These are phyloP conservation scores for Solanum hybrid DNA, from an alignment of 305 asterid species.

Conservation along the genomic window DNA sequence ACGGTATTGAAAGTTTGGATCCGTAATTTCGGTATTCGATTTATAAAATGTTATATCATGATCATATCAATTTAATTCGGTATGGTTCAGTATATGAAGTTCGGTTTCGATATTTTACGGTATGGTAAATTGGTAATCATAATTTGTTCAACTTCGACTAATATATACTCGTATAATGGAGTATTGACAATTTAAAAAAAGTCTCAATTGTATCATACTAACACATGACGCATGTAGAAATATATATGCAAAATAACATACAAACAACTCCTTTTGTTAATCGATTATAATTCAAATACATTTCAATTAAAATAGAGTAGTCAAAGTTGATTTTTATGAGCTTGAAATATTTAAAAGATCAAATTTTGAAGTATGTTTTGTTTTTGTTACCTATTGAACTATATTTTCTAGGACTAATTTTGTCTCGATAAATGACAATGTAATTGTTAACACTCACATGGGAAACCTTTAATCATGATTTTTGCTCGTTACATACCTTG, in stretches of 20 bases:
- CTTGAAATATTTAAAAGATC: background rate
- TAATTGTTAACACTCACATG: background rate
- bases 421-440: background rate
- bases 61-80: background rate
- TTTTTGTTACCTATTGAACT: background rate
- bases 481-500: accelerated
- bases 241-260: too few relatives aligned
- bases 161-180: background rate
- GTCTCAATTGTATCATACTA: background rate
- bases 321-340: background rate
- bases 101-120: accelerated
- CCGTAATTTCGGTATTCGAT: background rate
- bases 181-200: too few relatives aligned
- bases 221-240: background rate
- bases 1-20: background rate
- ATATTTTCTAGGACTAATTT: background rate
- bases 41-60: background rate
- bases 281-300: too few relatives aligned
- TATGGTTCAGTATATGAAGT: too few relatives aligned
- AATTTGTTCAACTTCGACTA: too few relatives aligned
- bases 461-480: too few relatives aligned
- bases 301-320: background rate
- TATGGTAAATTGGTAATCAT: background rate
- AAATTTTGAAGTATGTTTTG: too few relatives aligned
- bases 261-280: background rate